Evolutionary conservation across 495 filamentous ascomycete genomes (phyloP), one percentile per base, ranked within the genome.

Genomic region (Cladorrhinum samala): DNA sequence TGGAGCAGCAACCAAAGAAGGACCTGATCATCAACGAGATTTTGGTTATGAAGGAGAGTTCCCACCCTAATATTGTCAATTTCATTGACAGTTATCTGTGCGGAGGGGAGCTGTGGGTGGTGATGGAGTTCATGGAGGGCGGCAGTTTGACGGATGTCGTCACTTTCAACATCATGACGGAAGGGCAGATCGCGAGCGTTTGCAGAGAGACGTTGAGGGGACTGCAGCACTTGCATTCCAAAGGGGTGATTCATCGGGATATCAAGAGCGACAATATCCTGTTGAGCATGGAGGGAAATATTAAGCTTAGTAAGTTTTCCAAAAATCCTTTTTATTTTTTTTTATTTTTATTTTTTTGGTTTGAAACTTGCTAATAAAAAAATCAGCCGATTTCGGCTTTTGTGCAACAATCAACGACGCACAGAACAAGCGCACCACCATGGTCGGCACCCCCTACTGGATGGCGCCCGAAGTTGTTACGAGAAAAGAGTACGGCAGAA

Each of bases 61-160:
- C 88, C 48, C 93, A 98, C 68, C 91, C 87, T 68, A 98, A 98
- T 64, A 95, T 98, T 66, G 93, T 98, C 68, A 98, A 98, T 66
- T 98, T 96, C 71, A 87, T 96, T 72, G 93, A 96, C 74, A 95
- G 91, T 66, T 97, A 87, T 67, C 75, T 98, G 18, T 85, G 91
- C 36, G 78, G 81, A 3, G 83, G 92, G 17, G 93, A 98, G 66
- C 70, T 98, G 38, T 98, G 93, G 93, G 93, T 98, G 11, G 90
- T 97, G 23, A 98, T 98, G 93, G 93, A 98, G 67, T 98, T 90
- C 59, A 98, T 98, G 93, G 93, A 98, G 66, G 93, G 93, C 43
- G 93, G 93, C 30, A 95, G 90, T 72, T 72, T 98, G 67, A 98
- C 93, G 2, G 93, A 98, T 71, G 93, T 98, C 21, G 93, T 98